A percentile compares a stretch with the other conserved stretches of the same genome.
Evolutionary conservation across 495 filamentous ascomycete genomes (phyloP).

Genomic region (Aspergillus ostianus): DNA sequence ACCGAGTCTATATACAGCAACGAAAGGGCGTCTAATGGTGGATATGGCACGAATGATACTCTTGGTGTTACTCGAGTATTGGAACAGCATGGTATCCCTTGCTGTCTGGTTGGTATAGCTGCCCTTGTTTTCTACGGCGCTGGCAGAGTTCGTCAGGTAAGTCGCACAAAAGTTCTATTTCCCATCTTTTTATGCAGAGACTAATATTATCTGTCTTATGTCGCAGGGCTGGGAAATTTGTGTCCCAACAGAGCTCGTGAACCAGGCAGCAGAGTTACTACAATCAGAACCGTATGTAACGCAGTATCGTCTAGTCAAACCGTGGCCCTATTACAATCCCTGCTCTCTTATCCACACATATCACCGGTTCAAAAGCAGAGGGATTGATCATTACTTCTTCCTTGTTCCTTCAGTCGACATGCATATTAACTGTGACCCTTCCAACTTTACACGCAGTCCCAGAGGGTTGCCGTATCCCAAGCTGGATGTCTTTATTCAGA

Average conservation of each 20-base stretch:
- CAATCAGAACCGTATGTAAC: conserved; percentile 17
- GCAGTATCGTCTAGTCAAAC: conserved; percentile 18
- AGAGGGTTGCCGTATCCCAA: conserved; percentile 37
- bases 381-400: conserved; percentile 32
- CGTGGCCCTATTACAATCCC: conserved; percentile 26
- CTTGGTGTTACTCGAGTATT: conserved; percentile 28
- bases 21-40: conserved; percentile 14
- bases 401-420: conserved; percentile 31
- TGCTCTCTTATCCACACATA: conserved; percentile 34
- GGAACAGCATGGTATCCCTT: conserved; percentile 29
- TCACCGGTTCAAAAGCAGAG: conserved; percentile 32
- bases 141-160: conserved; percentile 29
- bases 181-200: conserved; percentile 3
- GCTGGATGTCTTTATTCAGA: conserved; percentile 33
- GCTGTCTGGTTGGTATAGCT: conserved; percentile 29
- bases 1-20: conserved; percentile 15
- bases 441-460: conserved; percentile 30
- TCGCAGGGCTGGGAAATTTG: conserved; percentile 32
- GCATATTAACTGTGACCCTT: conserved; percentile 30
- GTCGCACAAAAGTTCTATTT: conserved; percentile 12
- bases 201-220: conserved; percentile 14
- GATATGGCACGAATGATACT: conserved; percentile 27
- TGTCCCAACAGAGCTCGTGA: conserved; percentile 18
- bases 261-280: conserved; percentile 17
- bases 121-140: conserved; percentile 32